Conservation (phyloP, 1,284 basidiomycete genomes). For the Microbotryum lychnidis-dioicae region DNA sequence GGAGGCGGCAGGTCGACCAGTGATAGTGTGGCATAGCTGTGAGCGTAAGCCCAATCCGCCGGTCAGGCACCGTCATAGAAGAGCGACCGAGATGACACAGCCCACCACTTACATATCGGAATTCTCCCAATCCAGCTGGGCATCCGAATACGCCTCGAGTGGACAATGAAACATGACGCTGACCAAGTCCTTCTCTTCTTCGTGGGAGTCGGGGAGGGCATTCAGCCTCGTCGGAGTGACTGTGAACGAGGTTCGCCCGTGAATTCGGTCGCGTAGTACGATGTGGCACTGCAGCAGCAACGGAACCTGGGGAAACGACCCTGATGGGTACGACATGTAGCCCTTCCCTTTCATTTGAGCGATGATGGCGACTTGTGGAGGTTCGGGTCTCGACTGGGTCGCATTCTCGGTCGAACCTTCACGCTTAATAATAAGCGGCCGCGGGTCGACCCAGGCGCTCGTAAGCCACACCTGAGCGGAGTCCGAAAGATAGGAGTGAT, state of each 20-base stretch:
- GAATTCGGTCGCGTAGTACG: not conserved
- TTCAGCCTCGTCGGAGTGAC: not conserved
- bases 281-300: not conserved
- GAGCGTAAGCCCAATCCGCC: not conserved
- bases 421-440: constrained; percentile 1
- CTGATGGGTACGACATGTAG: not conserved
- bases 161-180: constrained; percentile 4
- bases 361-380: constrained; percentile 5
- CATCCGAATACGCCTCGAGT: not conserved
- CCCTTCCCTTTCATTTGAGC: not conserved
- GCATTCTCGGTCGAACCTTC: not conserved
- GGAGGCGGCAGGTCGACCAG: not conserved
- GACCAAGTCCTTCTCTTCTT: constrained; percentile 2
- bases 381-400: too few species aligned
- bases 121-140: not conserved
- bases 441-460: constrained; percentile 9
- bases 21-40: constrained; percentile 6
- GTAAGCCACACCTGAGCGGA: not conserved
- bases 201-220: constrained; percentile 1
- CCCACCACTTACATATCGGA: constrained; percentile 7
- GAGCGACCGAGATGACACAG: not conserved
- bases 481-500: too few species aligned
- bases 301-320: not conserved
- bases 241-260: not conserved
- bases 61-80: not conserved